Conservation (phyloP, 2,329 filamentous ascomycete genomes). For the Immersiporthe knoxdaviesiana region DNA sequence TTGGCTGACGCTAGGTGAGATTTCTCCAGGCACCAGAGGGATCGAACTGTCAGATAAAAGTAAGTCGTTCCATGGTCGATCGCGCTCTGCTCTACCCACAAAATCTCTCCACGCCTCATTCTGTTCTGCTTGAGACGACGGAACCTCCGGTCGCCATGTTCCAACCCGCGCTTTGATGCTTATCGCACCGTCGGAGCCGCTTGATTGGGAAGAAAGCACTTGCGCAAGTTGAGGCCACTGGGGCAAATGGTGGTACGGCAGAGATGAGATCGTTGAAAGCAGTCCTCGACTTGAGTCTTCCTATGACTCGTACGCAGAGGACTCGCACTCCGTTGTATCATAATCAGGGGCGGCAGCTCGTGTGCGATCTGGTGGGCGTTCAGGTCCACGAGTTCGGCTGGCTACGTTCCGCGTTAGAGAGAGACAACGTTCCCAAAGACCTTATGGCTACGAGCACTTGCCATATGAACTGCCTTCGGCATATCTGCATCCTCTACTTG, state of each 20-base stretch:
- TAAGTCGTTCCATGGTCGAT: slow-evolving; percentile 14
- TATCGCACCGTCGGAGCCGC: slow-evolving; percentile 31
- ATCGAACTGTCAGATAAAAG: background rate
- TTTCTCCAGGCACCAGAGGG: background rate
- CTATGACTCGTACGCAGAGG: slow-evolving; percentile 1
- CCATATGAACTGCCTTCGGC: background rate
- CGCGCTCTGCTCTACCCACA: slow-evolving; percentile 27
- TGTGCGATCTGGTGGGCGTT: background rate
- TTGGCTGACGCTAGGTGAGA: slow-evolving; percentile 26
- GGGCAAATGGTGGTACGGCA: slow-evolving; percentile 32
- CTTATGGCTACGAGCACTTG: background rate
- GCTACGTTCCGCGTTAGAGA: background rate
- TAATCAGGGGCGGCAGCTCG: background rate
- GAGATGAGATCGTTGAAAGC: slow-evolving; percentile 18
- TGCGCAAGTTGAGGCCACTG: slow-evolving; percentile 24
- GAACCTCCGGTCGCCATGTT: slow-evolving; percentile 22
- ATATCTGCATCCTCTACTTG: slow-evolving; percentile 12
- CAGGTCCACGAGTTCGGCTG: background rate
- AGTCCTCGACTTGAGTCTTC: slow-evolving; percentile 7
- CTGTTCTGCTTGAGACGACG: slow-evolving; percentile 32
- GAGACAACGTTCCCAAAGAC: background rate
- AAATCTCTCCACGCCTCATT: slow-evolving; percentile 36
- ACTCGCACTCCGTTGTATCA: background rate
- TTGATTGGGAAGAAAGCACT: slow-evolving; percentile 12
- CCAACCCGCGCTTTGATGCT: slow-evolving; percentile 36